Conservation (phyloP, 352 stramenopile genomes). For the Globisporangium perplexum region DNA sequence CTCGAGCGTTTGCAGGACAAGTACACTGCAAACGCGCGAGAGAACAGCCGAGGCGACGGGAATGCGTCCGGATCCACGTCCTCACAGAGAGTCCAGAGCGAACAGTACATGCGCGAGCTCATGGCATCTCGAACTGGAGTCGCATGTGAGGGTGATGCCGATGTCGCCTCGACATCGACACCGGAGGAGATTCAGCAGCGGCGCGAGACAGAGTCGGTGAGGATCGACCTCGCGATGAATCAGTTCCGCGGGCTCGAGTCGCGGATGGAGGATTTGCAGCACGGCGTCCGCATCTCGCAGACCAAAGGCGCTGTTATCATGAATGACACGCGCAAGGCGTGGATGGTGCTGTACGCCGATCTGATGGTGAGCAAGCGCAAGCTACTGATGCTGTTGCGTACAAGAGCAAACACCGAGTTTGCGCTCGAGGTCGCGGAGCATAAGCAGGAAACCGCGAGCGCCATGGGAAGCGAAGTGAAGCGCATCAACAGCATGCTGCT, state of each 20-base stretch:
- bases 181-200: conserved; percentile 9
- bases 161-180: not conserved
- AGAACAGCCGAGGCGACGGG: conserved; percentile 10
- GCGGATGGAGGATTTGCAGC: conserved; percentile 25
- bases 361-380: conserved; percentile 20
- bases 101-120: conserved; percentile 1
- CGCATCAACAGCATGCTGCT: conserved; percentile 16
- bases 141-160: not conserved
- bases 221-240: conserved; percentile 19
- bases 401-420: conserved; percentile 14
- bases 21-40: conserved; percentile 12
- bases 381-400: conserved; percentile 5
- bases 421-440: conserved; percentile 12
- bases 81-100: conserved; percentile 1
- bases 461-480: conserved; percentile 14
- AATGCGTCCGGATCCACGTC: not conserved
- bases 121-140: not conserved
- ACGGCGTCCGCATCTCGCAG: conserved; percentile 21
- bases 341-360: conserved; percentile 22
- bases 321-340: conserved; percentile 28
- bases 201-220: conserved; percentile 18
- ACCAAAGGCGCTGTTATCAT: conserved; percentile 30
- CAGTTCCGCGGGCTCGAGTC: conserved; percentile 17
- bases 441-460: not conserved
- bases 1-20: conserved; percentile 6